Evolutionary conservation across 768 basidiomycete genomes (phyloP).

Genomic region (Mycena polygramma): DNA sequence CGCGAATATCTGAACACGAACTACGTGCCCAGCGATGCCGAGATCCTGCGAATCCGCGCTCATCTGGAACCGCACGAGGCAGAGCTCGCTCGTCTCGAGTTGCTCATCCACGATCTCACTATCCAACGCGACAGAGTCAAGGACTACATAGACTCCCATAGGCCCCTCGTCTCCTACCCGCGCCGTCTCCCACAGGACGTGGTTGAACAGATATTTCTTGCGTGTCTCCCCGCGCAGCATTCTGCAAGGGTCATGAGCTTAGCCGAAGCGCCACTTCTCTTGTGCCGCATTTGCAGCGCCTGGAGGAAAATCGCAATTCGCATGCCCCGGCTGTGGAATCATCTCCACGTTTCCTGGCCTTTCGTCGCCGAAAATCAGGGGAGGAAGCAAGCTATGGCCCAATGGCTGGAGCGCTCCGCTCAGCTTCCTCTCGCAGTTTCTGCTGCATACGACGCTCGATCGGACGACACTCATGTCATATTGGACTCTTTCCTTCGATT

Average conservation of each 20-base stretch:
- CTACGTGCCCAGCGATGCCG: neutral
- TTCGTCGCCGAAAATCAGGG: neutral
- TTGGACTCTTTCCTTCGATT: neutral
- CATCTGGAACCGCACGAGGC: slow-evolving; percentile 1
- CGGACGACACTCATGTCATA: neutral
- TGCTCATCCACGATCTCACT: slow-evolving; percentile 2
- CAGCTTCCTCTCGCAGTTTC: neutral
- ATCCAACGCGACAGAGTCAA: neutral
- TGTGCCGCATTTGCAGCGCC: slow-evolving; percentile 44
- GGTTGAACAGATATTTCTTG: slow-evolving; percentile 14
- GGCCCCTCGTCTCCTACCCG: neutral
- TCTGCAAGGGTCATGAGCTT: slow-evolving; percentile 6
- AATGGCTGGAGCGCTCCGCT: neutral
- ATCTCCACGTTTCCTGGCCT: neutral
- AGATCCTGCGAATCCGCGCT: neutral
- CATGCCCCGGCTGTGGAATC: neutral
- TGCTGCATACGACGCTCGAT: neutral
- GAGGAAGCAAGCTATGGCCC: neutral
- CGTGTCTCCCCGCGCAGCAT: neutral
- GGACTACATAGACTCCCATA: neutral
- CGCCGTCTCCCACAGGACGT: slow-evolving; percentile 11
- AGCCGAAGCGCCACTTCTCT: slow-evolving; percentile 38
- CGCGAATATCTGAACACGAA: neutral
- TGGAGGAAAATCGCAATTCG: slow-evolving; percentile 39
- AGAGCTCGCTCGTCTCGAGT: neutral